Evolutionary conservation across 2,329 filamentous ascomycete genomes (phyloP).

Genomic region (Trichoderma sp.): DNA sequence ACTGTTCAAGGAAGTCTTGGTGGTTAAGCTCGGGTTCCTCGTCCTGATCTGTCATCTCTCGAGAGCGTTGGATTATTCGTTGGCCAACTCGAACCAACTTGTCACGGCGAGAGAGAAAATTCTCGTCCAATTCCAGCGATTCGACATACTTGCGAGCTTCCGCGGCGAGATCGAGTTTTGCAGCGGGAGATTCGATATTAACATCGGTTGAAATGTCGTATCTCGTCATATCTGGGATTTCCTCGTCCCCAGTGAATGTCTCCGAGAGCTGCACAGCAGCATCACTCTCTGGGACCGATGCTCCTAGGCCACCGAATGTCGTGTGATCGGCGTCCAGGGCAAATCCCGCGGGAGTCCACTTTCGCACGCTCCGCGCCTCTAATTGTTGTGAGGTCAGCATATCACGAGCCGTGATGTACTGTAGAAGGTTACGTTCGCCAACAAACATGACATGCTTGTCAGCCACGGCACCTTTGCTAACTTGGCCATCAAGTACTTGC

Average conservation of each 20-base stretch:
- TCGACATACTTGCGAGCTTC: constrained; percentile 23
- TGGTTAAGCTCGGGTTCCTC: constrained; percentile 5
- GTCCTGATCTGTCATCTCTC: constrained; percentile 5
- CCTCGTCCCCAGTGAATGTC: background rate
- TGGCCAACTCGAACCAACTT: constrained; percentile 24
- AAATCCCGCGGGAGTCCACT: constrained; percentile 17
- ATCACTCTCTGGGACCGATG: constrained; percentile 23
- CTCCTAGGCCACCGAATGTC: constrained; percentile 12
- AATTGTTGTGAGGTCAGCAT: constrained; percentile 21
- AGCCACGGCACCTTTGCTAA: background rate
- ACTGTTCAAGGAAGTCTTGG: constrained; percentile 20
- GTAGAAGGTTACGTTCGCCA: constrained; percentile 15
- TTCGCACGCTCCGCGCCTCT: constrained; percentile 18
- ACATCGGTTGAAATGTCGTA: background rate
- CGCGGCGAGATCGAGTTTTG: constrained; percentile 10
- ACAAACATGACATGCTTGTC: constrained; percentile 25
- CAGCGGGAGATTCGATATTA: background rate
- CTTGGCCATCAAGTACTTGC: constrained; percentile 18
- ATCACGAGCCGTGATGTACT: constrained; percentile 23
- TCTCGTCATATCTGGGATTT: background rate
- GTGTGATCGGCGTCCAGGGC: background rate
- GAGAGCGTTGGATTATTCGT: constrained; percentile 22
- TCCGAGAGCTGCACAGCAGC: constrained; percentile 17
- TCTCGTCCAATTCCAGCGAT: constrained; percentile 12
- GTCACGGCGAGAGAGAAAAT: constrained; percentile 18